Percentiles rank a stretch among this genome's conserved stretches.
These are phyloP conservation scores for Saccharomyces kudriavzevii DNA, from an alignment of 805 yeast genomes.

Conservation along the genomic window DNA sequence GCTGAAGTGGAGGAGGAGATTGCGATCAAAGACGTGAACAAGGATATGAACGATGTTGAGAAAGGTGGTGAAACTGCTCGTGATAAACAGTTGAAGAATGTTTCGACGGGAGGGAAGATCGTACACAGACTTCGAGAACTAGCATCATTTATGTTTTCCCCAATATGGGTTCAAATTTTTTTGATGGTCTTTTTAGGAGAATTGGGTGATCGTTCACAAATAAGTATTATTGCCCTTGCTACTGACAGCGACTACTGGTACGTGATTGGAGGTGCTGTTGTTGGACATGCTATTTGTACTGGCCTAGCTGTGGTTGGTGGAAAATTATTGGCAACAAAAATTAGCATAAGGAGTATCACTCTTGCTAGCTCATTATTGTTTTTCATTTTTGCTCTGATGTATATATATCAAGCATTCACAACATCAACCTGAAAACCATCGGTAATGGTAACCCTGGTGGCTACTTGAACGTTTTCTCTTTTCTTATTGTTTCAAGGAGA, in stretches of 20 bases:
- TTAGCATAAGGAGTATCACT: conserved; percentile 86
- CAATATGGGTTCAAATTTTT: conserved; percentile 89
- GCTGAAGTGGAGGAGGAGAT: conserved; percentile 96
- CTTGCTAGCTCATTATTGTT: conserved; percentile 86
- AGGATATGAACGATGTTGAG: conserved; percentile 50
- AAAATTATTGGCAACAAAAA: conserved; percentile 75
- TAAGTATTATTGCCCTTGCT: conserved; percentile 97
- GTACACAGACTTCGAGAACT: conserved; percentile 42
- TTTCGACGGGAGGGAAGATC: conserved; percentile 11
- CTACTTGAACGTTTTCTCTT: not conserved
- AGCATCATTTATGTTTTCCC: conserved; percentile 63
- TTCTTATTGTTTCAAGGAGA: not conserved
- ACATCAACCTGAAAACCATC: not conserved
- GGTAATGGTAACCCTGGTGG: not conserved
- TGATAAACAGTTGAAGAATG: conserved; percentile 5
- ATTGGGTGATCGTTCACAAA: conserved; percentile 98
- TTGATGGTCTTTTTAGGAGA: conserved; percentile 95
- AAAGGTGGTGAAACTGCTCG: conserved; percentile 34
- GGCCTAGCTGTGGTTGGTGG: conserved; percentile 92
- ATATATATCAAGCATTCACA: conserved; percentile 58
- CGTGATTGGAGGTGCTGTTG: conserved; percentile 79
- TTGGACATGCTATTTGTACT: conserved; percentile 86
- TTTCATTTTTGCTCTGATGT: conserved; percentile 70
- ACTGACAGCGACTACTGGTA: conserved; percentile 90
- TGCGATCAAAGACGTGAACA: conserved; percentile 50